phyloP scores from a whole-genome alignment of 257 asterid genomes.

The Capsicum rhomboideum region DNA sequence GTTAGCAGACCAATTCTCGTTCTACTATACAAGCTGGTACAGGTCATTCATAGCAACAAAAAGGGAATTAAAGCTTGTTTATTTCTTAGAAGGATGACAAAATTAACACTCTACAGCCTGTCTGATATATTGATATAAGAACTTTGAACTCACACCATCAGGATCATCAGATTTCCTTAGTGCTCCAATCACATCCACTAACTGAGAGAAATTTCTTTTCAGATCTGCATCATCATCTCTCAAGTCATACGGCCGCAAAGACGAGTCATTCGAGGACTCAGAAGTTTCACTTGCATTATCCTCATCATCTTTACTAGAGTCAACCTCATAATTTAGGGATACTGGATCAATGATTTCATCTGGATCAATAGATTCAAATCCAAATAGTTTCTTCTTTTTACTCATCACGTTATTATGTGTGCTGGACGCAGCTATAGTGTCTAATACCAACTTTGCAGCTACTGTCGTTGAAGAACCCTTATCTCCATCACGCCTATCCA shows the following conservation, averaged over 20 bases:
- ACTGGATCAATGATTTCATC: conserved; percentile 90
- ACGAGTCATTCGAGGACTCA: conserved; percentile 52
- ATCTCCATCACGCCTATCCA: conserved; percentile 20
- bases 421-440: conserved; percentile 20
- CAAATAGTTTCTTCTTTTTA: conserved; percentile 30
- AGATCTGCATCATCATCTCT: conserved; percentile 77
- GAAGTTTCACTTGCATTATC: conserved; percentile 66
- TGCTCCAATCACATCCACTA: conserved; percentile 89
- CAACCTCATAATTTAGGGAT: conserved; percentile 30
- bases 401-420: conserved; percentile 14
- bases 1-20: not conserved
- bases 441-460: conserved; percentile 28
- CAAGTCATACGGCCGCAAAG: conserved; percentile 82
- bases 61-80: not conserved
- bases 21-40: not conserved
- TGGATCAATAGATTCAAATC: conserved; percentile 51
- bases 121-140: not conserved
- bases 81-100: not conserved
- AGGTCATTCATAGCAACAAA: not conserved
- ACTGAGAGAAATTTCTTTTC: conserved; percentile 63
- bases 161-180: conserved; percentile 85
- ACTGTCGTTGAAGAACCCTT: conserved; percentile 12
- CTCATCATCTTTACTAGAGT: conserved; percentile 40
- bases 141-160: conserved; percentile 67
- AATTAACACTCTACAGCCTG: not conserved